These are phyloP conservation scores for Annona squamosa DNA, from an alignment of 164 flowering plant species.

Conservation along the genomic window DNA sequence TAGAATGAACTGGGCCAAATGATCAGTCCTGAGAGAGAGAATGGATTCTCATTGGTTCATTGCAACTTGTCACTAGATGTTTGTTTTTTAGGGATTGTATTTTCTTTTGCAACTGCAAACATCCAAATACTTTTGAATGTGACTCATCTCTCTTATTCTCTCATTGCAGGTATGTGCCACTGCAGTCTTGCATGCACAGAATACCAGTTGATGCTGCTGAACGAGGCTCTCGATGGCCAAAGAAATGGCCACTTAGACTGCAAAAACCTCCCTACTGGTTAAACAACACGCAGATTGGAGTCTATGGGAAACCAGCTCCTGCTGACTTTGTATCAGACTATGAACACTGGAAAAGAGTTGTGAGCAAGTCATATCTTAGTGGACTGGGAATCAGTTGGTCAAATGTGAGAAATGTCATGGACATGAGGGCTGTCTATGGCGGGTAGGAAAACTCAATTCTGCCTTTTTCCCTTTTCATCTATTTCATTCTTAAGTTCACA, in stretches of 20 bases:
- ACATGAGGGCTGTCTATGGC: slow-evolving; percentile 98
- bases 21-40: neutral
- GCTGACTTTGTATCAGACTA: slow-evolving; percentile 65
- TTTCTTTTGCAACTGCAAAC: neutral
- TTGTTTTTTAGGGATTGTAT: neutral
- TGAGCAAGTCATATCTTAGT: slow-evolving; percentile 45
- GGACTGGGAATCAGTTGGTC: slow-evolving; percentile 79
- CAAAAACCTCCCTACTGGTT: slow-evolving; percentile 70
- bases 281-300: slow-evolving; percentile 71
- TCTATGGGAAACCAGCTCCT: slow-evolving; percentile 82
- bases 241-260: slow-evolving; percentile 61
- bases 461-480: neutral
- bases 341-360: slow-evolving; percentile 70
- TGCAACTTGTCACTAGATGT: neutral
- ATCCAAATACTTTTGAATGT: neutral
- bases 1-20: neutral
- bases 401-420: slow-evolving; percentile 84
- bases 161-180: slow-evolving; percentile 70
- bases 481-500: neutral
- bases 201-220: slow-evolving; percentile 35
- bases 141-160: neutral
- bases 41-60: neutral
- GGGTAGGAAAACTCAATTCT: slow-evolving; percentile 42
- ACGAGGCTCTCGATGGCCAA: slow-evolving; percentile 79
- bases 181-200: slow-evolving; percentile 78